Evolutionary conservation across 306 rosid genomes (phyloP), one percentile per base, ranked within the genome.

Genomic region (Coriaria nepalensis): DNA sequence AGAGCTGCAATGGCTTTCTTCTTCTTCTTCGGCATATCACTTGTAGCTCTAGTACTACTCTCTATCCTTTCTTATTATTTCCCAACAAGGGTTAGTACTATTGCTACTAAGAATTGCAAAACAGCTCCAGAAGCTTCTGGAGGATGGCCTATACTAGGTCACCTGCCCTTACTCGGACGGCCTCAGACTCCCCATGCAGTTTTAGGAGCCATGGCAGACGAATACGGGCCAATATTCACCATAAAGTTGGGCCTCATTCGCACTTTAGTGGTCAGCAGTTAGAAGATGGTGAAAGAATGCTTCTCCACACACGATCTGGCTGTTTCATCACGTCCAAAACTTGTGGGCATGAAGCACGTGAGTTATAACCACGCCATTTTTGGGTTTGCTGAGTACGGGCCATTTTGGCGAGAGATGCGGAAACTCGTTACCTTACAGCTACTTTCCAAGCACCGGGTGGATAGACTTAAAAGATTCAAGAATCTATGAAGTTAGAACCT

Each of bases 251-350:
- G 88, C 0, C 46, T 52, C 0, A 75, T 66, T 6, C 41, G 35
- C 37, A 70, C 72, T 9, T 40, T 76, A 37, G 68, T 76, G 2
- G 72, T 80, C 6, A 77, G 71, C 13, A 54, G 45, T 6, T 59
- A 62, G 69, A 78, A 73, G 43, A 49, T 71, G 50, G 81, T 79
- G 0, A 80, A 66, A 32, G 84, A 80, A 57, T 63, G 75, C 40
- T 73, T 73, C 56, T 62, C 81, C 7, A 52, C 63, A 4, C 72
- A 62, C n/a, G 81, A 76, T 36, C 10, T 15, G 10, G 60, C 53
- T 0, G 35, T 64, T 4, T 48, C 76, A 3, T 59, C 75, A 4
- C 81, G 88, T 3, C 83, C 87, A 9, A 68, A 59, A 5, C 53
- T 50, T 4, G 12, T 70, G 0, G 71, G 69, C 2, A 32, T 64